These are phyloP conservation scores for Ramaria sp. DNA, from an alignment of 768 basidiomycete species.

Conservation along the genomic window DNA sequence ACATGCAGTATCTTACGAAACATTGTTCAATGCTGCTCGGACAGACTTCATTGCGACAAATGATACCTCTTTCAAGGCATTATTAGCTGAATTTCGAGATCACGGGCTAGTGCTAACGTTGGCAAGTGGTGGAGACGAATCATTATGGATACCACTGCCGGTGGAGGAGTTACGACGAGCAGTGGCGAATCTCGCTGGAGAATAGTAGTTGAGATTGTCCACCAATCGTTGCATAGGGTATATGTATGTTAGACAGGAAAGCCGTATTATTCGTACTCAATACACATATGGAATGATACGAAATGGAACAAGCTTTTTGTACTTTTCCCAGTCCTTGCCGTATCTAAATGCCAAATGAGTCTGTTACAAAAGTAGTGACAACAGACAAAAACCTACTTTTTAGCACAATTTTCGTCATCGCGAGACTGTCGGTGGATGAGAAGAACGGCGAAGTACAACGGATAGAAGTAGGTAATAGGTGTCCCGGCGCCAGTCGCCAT, in stretches of 20 bases:
- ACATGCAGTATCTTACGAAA: conserved; percentile 51
- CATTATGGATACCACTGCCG: conserved; percentile 5
- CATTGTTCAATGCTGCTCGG: conserved; percentile 61
- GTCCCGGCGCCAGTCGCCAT: conserved; percentile 86
- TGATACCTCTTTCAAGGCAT: conserved; percentile 70
- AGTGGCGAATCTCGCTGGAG: not conserved
- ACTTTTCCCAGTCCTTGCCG: conserved; percentile 88
- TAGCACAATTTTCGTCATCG: conserved; percentile 85
- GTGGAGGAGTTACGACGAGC: not conserved
- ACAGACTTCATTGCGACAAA: conserved; percentile 84
- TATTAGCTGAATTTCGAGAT: conserved; percentile 86
- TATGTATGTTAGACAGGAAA: not conserved
- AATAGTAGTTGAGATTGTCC: not conserved
- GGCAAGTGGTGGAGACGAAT: conserved; percentile 2
- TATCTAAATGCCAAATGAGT: conserved; percentile 39
- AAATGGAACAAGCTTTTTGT: conserved; percentile 77
- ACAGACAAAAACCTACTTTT: conserved; percentile 50
- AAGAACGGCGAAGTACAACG: conserved; percentile 77
- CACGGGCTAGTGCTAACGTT: conserved; percentile 63
- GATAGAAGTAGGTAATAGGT: conserved; percentile 94
- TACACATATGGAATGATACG: conserved; percentile 82
- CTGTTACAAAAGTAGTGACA: not conserved
- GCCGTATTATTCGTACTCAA: conserved; percentile 19
- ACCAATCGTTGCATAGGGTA: not conserved
- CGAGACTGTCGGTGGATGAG: conserved; percentile 83